These are phyloP conservation scores for Dorcoceras hygrometricum DNA, from an alignment of 257 asterid species.

Conservation along the genomic window DNA sequence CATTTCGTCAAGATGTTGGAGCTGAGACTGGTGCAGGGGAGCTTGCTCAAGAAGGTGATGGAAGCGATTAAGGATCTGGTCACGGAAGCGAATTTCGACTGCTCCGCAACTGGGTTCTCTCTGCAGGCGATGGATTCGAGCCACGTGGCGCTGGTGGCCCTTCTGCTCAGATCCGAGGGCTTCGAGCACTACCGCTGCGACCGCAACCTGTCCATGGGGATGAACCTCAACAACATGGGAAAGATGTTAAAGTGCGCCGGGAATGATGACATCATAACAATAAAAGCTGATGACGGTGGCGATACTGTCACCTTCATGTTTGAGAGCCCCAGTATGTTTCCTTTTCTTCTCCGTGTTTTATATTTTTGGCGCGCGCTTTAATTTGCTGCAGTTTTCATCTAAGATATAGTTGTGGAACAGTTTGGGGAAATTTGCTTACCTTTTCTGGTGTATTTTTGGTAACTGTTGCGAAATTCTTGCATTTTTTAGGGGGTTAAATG, in stretches of 20 bases:
- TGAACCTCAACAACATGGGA: slow-evolving; percentile 53
- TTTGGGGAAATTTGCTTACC: not conserved
- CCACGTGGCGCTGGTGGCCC: slow-evolving; percentile 67
- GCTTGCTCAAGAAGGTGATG: slow-evolving; percentile 55
- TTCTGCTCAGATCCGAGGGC: slow-evolving; percentile 59
- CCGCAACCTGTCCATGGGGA: slow-evolving; percentile 62
- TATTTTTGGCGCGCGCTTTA: not conserved
- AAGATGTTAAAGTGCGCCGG: slow-evolving; percentile 66
- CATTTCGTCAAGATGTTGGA: slow-evolving; percentile 40
- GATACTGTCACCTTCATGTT: slow-evolving; percentile 65
- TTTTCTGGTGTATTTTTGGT: not conserved
- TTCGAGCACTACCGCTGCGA: slow-evolving; percentile 72
- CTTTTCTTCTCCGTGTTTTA: not conserved
- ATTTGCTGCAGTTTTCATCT: not conserved
- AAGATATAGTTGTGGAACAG: not conserved
- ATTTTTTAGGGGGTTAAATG: no score
- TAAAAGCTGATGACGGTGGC: slow-evolving; percentile 65
- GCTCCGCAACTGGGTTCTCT: slow-evolving; percentile 63
- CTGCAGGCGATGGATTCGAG: slow-evolving; percentile 68
- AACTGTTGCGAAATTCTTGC: not conserved
- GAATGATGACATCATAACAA: slow-evolving; percentile 58
- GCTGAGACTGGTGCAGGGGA: slow-evolving; percentile 57
- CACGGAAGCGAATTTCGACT: slow-evolving; percentile 58
- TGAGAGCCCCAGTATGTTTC: slow-evolving; percentile 55
- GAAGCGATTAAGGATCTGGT: slow-evolving; percentile 60